These are phyloP conservation scores for Trichopus zeylanicus DNA, from an alignment of 116 monocot species.

Conservation along the genomic window DNA sequence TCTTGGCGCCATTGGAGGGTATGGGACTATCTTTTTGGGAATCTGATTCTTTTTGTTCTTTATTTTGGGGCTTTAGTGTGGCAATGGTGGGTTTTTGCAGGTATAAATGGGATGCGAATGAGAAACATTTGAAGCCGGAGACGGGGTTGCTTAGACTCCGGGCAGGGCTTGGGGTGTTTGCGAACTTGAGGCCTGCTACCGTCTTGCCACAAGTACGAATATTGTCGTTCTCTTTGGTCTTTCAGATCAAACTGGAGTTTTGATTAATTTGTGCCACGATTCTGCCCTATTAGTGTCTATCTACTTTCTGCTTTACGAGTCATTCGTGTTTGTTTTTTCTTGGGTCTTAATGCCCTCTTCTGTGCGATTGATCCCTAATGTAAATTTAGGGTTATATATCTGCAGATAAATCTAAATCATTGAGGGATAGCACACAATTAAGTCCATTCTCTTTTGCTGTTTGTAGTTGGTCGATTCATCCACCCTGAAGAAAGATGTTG, in stretches of 20 bases:
- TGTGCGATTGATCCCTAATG: no score
- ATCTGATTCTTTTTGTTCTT: background rate
- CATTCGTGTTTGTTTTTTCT: no score
- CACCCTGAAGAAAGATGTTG: constrained; percentile 81
- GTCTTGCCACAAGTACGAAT: constrained; percentile 89
- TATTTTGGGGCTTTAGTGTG: background rate
- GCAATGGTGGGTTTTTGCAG: constrained; percentile 12
- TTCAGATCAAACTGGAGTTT: no score
- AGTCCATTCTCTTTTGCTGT: background rate
- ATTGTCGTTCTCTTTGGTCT: no score
- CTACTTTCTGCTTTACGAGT: no score
- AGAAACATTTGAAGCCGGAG: constrained; percentile 83
- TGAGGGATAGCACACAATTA: no score
- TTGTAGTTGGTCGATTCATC: constrained; percentile 71
- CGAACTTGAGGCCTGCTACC: constrained; percentile 73
- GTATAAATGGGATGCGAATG: constrained; percentile 87
- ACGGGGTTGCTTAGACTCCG: constrained; percentile 84
- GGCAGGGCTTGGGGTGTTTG: constrained; percentile 71
- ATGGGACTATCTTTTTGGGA: no score
- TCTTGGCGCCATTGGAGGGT: constrained; percentile 95
- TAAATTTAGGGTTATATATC: no score
- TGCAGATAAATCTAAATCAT: no score
- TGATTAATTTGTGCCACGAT: no score
- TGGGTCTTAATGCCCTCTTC: no score
- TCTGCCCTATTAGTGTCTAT: no score